A percentile compares a stretch with the other conserved stretches of the same genome.
phyloP scores from a whole-genome alignment of 306 rosid species.

The Betula pendula region DNA sequence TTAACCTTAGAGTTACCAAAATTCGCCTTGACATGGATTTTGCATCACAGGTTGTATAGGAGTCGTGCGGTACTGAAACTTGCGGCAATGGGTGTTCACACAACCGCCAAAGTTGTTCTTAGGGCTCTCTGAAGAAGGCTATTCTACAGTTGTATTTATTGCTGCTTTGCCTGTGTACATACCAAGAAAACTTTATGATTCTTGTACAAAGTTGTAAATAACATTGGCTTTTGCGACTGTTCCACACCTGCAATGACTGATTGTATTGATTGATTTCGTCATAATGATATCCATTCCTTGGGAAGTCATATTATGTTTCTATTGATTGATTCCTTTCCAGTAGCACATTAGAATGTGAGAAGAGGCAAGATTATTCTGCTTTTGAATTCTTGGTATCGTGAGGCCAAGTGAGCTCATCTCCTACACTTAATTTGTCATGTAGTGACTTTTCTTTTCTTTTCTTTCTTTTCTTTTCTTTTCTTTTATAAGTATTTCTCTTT shows the following conservation, averaged over 20 bases:
- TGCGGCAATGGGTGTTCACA: slow-evolving; percentile 70
- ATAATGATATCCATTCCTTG: too few relatives aligned
- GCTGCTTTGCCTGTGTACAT: slow-evolving; percentile 3
- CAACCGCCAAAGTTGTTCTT: slow-evolving; percentile 63
- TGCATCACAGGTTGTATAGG: slow-evolving; percentile 62
- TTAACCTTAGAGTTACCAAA: too few relatives aligned
- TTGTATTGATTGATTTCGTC: background rate
- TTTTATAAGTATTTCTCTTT: too few relatives aligned
- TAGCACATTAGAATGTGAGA: background rate
- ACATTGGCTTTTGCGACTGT: background rate
- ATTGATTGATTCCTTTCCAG: background rate
- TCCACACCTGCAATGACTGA: background rate
- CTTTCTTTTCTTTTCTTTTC: too few relatives aligned
- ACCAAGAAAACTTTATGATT: slow-evolving; percentile 9
- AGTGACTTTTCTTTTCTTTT: too few relatives aligned
- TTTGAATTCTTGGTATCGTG: too few relatives aligned
- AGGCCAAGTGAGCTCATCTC: too few relatives aligned
- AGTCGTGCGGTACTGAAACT: slow-evolving; percentile 62
- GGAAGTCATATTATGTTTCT: background rate
- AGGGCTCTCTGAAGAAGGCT: slow-evolving; percentile 50
- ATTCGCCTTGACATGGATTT: background rate
- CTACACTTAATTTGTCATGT: too few relatives aligned
- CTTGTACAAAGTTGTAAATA: slow-evolving; percentile 57
- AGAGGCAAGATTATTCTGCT: background rate
- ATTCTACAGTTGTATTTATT: slow-evolving; percentile 12